Evolutionary conservation across 2,329 filamentous ascomycete species (phyloP).

Genomic region (Ceratocystis ficicola): DNA sequence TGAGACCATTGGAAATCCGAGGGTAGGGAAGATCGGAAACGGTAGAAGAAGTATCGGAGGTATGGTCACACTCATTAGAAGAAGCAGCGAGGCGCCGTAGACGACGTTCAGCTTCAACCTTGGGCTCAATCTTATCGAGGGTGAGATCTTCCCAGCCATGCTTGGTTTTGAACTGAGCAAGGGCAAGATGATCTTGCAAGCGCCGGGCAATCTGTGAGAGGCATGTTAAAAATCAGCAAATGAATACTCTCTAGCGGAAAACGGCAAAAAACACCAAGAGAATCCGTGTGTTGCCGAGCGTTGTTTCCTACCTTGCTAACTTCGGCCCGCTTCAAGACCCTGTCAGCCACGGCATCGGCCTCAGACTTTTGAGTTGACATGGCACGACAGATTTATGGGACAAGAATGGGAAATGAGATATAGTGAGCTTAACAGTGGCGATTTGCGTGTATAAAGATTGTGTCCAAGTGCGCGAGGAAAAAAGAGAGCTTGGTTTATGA

Average conservation of each 20-base stretch:
- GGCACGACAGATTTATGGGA: slow-evolving; percentile 34
- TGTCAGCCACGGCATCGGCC: slow-evolving; percentile 52
- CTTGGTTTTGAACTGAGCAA: slow-evolving; percentile 95
- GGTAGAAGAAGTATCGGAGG: slow-evolving; percentile 79
- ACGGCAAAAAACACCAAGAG: background rate
- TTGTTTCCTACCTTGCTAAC: slow-evolving; percentile 53
- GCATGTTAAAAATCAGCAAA: too few relatives aligned
- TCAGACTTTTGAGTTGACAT: slow-evolving; percentile 41
- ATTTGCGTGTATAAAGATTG: background rate
- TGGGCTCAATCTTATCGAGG: slow-evolving; percentile 74
- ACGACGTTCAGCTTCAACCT: slow-evolving; percentile 66
- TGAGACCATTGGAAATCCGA: slow-evolving; percentile 44
- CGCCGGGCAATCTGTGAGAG: slow-evolving; percentile 69
- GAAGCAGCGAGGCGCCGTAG: slow-evolving; percentile 46
- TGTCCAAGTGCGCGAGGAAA: background rate
- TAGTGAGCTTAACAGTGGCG: background rate
- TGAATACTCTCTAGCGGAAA: background rate
- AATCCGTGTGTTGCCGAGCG: background rate
- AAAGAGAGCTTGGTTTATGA: background rate
- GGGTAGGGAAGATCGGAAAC: slow-evolving; percentile 66
- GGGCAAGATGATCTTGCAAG: slow-evolving; percentile 82
- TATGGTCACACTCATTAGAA: slow-evolving; percentile 52
- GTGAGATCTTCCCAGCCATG: slow-evolving; percentile 88
- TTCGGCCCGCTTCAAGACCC: slow-evolving; percentile 60
- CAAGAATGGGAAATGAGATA: background rate